Evolutionary conservation across 2,329 filamentous ascomycete species (phyloP), one percentile per base, ranked within the genome.

Genomic region (Colletotrichum graminicola): DNA sequence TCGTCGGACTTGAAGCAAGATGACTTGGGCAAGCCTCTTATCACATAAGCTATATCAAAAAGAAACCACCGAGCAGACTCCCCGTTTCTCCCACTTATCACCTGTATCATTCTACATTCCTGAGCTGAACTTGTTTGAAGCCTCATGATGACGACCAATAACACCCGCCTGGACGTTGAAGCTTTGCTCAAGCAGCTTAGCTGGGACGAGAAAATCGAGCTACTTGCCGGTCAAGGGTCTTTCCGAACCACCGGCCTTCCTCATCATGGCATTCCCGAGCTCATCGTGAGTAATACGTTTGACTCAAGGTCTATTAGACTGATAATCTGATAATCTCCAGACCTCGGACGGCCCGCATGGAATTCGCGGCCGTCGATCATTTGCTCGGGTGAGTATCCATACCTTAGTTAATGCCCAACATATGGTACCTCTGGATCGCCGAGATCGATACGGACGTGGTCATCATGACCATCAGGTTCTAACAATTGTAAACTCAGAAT

Each of bases 181-280:
- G 71, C 63, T 21, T 64, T 73, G 43, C 52, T 74, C 21, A 36
- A 62, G 14, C 60, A 68, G 43, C 57, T 75, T 34, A 75, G 73
- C 3, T 51, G 69, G 52, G 74, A 75, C 2, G 74, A 75, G 36
- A 75, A 75, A 63, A 68, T 74, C 26, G 57, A 69, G 1, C 49
- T 75, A 12, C 73, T 75, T 26, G 73, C 74, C 8, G 73, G 73
- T 1, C 66, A 73, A 32, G 64, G 70, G 18, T 74, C 69, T 3
- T 72, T 72, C 16, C 60, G 69, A 5, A 72, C 69, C 14, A 69
- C 69, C 16, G 69, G 73, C 23, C 71, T 74, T n/a, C 65, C 72
- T 36, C 73, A 73, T 8, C 56, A 56, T 14, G 57, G 61, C 21
- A 70, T 75, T 6, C 66, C 72, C 5, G 61, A 66, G 5, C 65